These are phyloP conservation scores for Phytophthora brassicae DNA, from an alignment of 352 stramenopile species.

Conservation along the genomic window DNA sequence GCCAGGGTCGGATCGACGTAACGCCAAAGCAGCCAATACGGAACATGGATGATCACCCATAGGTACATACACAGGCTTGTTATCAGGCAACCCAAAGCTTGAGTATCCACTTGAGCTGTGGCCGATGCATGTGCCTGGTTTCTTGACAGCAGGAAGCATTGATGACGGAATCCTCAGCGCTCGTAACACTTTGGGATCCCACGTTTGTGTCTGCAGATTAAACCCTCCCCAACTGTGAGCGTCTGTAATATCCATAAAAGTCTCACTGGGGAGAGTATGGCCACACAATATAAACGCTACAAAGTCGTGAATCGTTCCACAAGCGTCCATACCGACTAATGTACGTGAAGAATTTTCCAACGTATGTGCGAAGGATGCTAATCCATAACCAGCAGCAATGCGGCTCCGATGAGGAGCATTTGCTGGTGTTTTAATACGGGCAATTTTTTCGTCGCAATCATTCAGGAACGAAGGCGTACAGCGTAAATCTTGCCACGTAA, in stretches of 20 bases:
- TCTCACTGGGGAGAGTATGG: constrained; percentile 34
- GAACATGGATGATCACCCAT: constrained; percentile 85
- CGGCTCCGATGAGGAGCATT: constrained; percentile 24
- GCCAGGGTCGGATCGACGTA: constrained; percentile 19
- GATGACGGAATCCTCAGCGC: constrained; percentile 57
- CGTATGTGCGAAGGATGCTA: constrained; percentile 69
- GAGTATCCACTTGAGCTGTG: constrained; percentile 13
- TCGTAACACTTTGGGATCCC: constrained; percentile 47
- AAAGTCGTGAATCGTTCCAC: constrained; percentile 81
- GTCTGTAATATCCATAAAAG: constrained; percentile 73
- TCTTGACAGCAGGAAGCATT: constrained; percentile 64
- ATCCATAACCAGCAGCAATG: constrained; percentile 63
- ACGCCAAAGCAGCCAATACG: constrained; percentile 52
- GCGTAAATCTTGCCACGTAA: constrained; percentile 83
- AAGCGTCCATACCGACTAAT: constrained; percentile 61
- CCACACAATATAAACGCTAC: constrained; percentile 76
- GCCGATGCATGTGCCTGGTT: constrained; percentile 53
- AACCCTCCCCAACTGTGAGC: constrained; percentile 79
- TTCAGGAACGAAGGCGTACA: constrained; percentile 62
- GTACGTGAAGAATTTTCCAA: constrained; percentile 34
- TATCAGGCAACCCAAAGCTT: constrained; percentile 41
- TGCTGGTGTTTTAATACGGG: not conserved
- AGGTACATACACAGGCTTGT: constrained; percentile 49
- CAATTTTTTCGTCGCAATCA: constrained; percentile 30
- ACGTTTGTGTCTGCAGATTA: constrained; percentile 41